Evolutionary conservation across 768 basidiomycete species (phyloP).

Genomic region (Kwoniella heveanensis): DNA sequence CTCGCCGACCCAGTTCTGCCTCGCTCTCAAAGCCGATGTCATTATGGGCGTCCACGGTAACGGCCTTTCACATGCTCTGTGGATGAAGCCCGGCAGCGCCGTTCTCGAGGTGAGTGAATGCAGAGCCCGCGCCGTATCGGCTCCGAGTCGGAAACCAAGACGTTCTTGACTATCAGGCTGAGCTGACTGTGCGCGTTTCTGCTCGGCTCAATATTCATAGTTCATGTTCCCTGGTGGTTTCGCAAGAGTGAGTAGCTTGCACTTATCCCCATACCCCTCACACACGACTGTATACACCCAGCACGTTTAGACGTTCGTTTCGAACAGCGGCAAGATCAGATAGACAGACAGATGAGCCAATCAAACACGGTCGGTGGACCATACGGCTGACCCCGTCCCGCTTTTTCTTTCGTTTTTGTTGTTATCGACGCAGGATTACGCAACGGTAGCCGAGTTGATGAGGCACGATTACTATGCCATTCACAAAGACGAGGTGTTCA

Average conservation of each 20-base stretch:
- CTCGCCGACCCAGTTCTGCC: slow-evolving; percentile 37
- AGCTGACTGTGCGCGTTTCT: not conserved
- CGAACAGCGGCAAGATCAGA: too few relatives aligned
- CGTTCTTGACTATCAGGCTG: too few relatives aligned
- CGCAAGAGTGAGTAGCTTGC: slow-evolving; percentile 31
- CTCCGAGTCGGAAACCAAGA: too few relatives aligned
- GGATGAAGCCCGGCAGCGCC: slow-evolving; percentile 42
- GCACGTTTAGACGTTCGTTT: not conserved
- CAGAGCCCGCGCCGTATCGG: too few relatives aligned
- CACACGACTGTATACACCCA: too few relatives aligned
- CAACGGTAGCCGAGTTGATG: slow-evolving; percentile 37
- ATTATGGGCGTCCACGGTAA: slow-evolving; percentile 49
- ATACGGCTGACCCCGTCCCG: not conserved
- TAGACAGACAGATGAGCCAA: too few relatives aligned
- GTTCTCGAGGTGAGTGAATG: slow-evolving; percentile 47
- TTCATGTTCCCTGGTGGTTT: slow-evolving; percentile 43
- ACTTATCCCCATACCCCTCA: not conserved
- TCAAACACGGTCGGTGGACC: too few relatives aligned
- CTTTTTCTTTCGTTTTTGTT: not conserved
- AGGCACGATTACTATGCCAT: slow-evolving; percentile 44
- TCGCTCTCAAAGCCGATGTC: slow-evolving; percentile 36
- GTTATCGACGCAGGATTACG: too few relatives aligned
- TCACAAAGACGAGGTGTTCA: slow-evolving; percentile 37
- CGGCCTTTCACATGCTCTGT: slow-evolving; percentile 45
- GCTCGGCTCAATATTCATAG: too few relatives aligned